Evolutionary conservation across 225 moss, liverwort and hornwort genomes (phyloP).

Genomic region (Pleurozium schreberi): DNA sequence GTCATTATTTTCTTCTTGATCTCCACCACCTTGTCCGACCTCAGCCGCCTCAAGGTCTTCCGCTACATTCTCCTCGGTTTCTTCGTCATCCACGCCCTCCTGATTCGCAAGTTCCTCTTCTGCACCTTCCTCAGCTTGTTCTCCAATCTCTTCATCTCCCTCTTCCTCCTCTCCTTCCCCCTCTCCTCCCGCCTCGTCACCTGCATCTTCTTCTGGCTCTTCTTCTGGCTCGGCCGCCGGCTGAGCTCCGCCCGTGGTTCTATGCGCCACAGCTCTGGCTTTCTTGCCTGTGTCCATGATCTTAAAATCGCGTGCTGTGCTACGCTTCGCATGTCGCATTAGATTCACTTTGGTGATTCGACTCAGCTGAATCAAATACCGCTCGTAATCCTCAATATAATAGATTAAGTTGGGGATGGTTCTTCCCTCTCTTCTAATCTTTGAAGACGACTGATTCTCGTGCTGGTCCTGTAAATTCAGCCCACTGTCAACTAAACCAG

Average conservation of each 20-base stretch:
- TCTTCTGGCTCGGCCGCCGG: constrained; percentile 6
- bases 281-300: constrained; percentile 48
- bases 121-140: constrained; percentile 15
- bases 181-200: background rate
- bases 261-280: constrained; percentile 23
- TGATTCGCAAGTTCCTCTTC: constrained; percentile 13
- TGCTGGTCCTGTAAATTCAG: constrained; percentile 55
- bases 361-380: constrained; percentile 76
- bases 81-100: constrained; percentile 22
- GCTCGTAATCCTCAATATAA: constrained; percentile 76
- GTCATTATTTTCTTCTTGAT: constrained; percentile 8
- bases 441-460: constrained; percentile 45
- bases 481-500: background rate
- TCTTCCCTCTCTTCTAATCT: constrained; percentile 75
- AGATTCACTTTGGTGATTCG: constrained; percentile 74
- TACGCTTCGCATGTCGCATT: constrained; percentile 75
- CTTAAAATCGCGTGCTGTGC: constrained; percentile 87
- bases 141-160: constrained; percentile 17
- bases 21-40: constrained; percentile 6
- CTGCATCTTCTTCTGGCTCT: constrained; percentile 7
- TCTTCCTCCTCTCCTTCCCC: background rate
- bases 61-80: constrained; percentile 22
- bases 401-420: constrained; percentile 81
- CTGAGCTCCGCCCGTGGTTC: constrained; percentile 11
- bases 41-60: constrained; percentile 21